Evolutionary conservation across 805 yeast genomes (phyloP), one percentile per base, ranked within the genome.

Genomic region (Lachancea kluyveri): DNA sequence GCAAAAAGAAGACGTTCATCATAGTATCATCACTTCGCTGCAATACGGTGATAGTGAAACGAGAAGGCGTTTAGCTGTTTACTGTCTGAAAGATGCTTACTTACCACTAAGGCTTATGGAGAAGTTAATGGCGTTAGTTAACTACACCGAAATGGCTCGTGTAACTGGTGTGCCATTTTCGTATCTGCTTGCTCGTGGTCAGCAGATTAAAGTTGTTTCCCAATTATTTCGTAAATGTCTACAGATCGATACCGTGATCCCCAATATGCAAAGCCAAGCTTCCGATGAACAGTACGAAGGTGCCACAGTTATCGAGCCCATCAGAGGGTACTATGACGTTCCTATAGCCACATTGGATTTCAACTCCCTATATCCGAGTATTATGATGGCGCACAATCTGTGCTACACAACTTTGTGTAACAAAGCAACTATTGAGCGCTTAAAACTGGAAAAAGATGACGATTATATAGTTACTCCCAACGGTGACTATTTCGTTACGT

Each of bases 91-190:
- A 50, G 99, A 92, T 67, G 96, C 98, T 0, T 88, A 81, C 50
- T 65, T 92, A 27, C 98, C 98, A 1, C 53, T 92, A 46, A 65
- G 98, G 42, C 67, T 92, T 21, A 60, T 88, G 48, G 96, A 90
- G 42, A 94, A 90, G 50, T 69, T 92, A 33, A 94, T 92, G 98
- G 87, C 96, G 48, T 66, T 92, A 39, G 94, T 94, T 39, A 92
- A 92, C 52, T 92, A 92, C 60, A 90, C 96, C 1, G 99, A 92
- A 61, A 92, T 92, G 99, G 96, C 98, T 2, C 79, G 99, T 65
- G 99, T 92, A 17, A 92, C 98, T 0, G 99, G 99, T 43, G 97
- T 92, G 8, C 98, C 99, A 0, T 86, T 92, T 50, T 81, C 96
- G 1, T 90, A 77, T 52, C 68, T 92, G 40, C 63, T 92, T 26